Evolutionary conservation across 2,329 filamentous ascomycete genomes (phyloP), one percentile per base, ranked within the genome.

Genomic region (Fusarium coffeatum): DNA sequence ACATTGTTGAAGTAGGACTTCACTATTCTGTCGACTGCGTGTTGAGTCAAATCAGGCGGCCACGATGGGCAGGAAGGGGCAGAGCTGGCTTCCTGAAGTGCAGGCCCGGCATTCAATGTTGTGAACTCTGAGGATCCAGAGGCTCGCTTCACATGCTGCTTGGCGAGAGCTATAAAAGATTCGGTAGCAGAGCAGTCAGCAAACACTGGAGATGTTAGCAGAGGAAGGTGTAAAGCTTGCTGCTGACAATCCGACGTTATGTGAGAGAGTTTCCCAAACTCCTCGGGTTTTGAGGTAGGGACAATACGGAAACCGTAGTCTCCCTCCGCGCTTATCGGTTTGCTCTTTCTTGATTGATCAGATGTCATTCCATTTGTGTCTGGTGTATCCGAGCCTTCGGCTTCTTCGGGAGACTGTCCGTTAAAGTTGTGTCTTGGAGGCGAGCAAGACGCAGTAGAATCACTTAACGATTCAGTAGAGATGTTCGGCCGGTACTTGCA

Each of bases 171-270:
- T 5, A 90, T 79, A 70, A 87, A 90, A 1, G 88, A 88, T 8
- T 90, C 79, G 1, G 87, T 87, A 1, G 88, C 87, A 3, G 89
- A 88, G 68, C 90, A 87, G n/a, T 89, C 88, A 64, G 90, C 82
- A 66, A 89, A 90, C 25, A 88, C 86, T 87, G 27, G 1, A 30
- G 22, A 22, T 7, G 54, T 42, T 63, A 62, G 18, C 22, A 51
- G 75, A 45, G 75, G 73, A 16, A 37, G 8, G 23, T 32, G n/a
- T 34, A 16, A n/a, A 25, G 7, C 8, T 70, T 86, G 82, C 12
- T 87, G 87, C 1, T 84, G 87, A 13, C 83, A 83, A 72, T 90
- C 88, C 70, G 87, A 83, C 41, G 90, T 78, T 86, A 90, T 88
- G 66, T 87, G 82, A 30, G 84, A 83, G 64, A 87, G 82, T 27